These are phyloP conservation scores for Sugiyamaella qingdaonensis DNA, from an alignment of 805 yeast species.

Conservation along the genomic window DNA sequence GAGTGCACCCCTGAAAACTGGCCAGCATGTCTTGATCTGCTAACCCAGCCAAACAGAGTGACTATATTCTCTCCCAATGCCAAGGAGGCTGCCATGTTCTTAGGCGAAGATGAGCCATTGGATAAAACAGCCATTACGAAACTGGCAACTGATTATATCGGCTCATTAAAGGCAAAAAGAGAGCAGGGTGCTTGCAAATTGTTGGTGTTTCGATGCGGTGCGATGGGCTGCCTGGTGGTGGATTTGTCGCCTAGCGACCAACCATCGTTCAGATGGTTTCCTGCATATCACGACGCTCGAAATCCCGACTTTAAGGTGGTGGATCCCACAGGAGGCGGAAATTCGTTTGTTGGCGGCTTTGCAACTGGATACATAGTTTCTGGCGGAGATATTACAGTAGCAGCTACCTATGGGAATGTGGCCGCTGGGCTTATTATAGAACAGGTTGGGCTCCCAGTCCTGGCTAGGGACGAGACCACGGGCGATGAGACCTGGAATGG, in stretches of 20 bases:
- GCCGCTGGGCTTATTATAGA: constrained; percentile 83
- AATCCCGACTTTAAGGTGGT: constrained; percentile 42
- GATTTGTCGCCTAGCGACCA: constrained; percentile 29
- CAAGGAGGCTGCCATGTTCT: constrained; percentile 69
- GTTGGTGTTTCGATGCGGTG: constrained; percentile 72
- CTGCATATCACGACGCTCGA: constrained; percentile 59
- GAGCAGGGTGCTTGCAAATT: not conserved
- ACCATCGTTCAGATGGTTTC: constrained; percentile 43
- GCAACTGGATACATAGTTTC: constrained; percentile 52
- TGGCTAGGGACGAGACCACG: constrained; percentile 15
- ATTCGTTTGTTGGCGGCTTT: constrained; percentile 80
- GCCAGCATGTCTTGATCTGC: constrained; percentile 34
- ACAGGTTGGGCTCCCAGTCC: constrained; percentile 65
- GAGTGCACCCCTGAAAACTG: constrained; percentile 55
- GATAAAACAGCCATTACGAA: constrained; percentile 39
- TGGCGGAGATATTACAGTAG: constrained; percentile 39
- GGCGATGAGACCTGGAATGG: constrained; percentile 60
- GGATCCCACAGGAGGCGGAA: constrained; percentile 96
- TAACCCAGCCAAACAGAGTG: constrained; percentile 36
- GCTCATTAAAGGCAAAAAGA: not conserved
- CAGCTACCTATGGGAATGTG: constrained; percentile 66
- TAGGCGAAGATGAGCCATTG: constrained; percentile 45
- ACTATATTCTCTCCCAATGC: constrained; percentile 79
- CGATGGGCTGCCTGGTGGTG: constrained; percentile 51
- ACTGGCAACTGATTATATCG: constrained; percentile 33